Evolutionary conservation across 768 basidiomycete genomes (phyloP).

Genomic region (Boletus eberwhitei): DNA sequence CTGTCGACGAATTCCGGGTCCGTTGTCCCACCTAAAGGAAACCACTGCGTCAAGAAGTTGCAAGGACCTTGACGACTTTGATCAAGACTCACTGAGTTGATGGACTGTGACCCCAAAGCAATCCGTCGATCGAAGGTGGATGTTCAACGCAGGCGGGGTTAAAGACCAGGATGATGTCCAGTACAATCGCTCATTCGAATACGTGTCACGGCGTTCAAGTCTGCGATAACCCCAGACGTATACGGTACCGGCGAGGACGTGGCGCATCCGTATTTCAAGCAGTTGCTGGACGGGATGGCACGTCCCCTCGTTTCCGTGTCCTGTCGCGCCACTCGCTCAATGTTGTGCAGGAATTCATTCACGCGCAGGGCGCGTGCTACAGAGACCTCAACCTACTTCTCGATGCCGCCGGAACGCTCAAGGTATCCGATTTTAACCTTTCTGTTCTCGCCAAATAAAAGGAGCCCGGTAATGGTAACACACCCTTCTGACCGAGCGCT

Average conservation of each 20-base stretch:
- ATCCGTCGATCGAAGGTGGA: too few relatives aligned
- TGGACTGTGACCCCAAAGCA: too few relatives aligned
- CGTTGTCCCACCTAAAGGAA: too few relatives aligned
- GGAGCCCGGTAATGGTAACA: too few relatives aligned
- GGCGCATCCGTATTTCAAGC: constrained; percentile 86
- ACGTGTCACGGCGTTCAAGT: background rate
- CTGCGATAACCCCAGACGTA: constrained; percentile 73
- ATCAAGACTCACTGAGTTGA: too few relatives aligned
- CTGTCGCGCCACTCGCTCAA: background rate
- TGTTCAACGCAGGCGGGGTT: background rate
- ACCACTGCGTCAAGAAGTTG: background rate
- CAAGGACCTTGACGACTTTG: background rate
- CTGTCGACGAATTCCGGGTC: background rate
- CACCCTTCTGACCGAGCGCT: constrained; percentile 70
- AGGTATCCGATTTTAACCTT: constrained; percentile 94
- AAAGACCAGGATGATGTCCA: background rate
- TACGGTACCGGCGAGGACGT: constrained; percentile 85
- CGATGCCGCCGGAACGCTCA: constrained; percentile 77
- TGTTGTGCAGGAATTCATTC: constrained; percentile 67
- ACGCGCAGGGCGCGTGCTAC: constrained; percentile 88
- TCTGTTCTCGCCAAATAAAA: constrained; percentile 88
- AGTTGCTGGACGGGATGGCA: constrained; percentile 82
- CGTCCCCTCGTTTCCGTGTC: constrained; percentile 19
- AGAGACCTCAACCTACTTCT: constrained; percentile 92
- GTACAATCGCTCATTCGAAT: background rate